Base-by-base conservation (phyloP, 2,329 filamentous ascomycete species). In the Alternaria tenuissima region DNA sequence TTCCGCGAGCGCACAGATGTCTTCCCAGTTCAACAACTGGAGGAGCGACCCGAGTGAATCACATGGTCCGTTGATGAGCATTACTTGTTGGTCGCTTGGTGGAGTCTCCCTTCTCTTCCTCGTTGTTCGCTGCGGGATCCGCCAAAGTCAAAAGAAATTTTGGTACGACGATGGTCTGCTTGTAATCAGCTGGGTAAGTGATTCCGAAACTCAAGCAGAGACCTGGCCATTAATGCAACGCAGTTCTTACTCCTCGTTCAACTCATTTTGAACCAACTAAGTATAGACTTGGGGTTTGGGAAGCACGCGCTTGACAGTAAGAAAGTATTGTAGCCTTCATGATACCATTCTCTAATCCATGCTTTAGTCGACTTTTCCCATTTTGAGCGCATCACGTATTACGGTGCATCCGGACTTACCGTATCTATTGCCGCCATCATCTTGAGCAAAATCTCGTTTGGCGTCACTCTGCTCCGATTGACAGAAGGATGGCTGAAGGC, bases 371-470 rank as follows among this genome's bases (percentile, higher is more conserved):
- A 54, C 26, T 54, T 58, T 11, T 24, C 16, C 20, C 18, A 58
- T 28, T 46, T 58, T 20, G 55, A 58, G 9, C 49, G 42, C 51
- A 58, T 58, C 34, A 48, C 55, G 6, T 58, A 54, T 5, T 54
- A 54, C 24, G 55, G 55, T 4, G 55, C 55, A 53, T 47, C 49
- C 1, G 55, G 32, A 14, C 55, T 58, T 42, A 58, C 49, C 3
- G 20, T 54, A 12, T 58, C 54, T 1, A 22, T 39, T 0, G 39
- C 20, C 18, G 59, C 55, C 14, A 59, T 62, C 16, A 48, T 47
- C 7, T 18, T 64, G 12, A 64, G 62, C 59, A 64, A 64, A 20
- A 62, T 62, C 22, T 62, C 59, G 22, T 64, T 64, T 34, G 62
- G 55, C 16, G 12, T 64, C 22, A 62, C 62, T 6, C 46, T 64